Base-by-base conservation (phyloP, 2,329 filamentous ascomycete species). In the Aspergillus sp. region DNA sequence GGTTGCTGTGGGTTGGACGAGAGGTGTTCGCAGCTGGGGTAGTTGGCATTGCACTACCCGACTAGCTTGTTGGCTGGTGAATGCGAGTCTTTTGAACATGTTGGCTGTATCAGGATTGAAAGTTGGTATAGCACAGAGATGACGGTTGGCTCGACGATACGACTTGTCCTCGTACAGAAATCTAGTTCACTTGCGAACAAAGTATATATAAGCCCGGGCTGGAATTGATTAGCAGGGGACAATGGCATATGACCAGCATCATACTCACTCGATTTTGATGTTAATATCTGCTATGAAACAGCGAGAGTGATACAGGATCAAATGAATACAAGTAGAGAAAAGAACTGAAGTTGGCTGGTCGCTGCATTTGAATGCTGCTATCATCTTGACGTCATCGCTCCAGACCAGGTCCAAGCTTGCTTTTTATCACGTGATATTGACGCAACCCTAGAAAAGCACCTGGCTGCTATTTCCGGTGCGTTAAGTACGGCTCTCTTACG, bases 61-160 rank as follows among this genome's bases (percentile, higher is more conserved):
- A 53, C 15, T 32, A 15, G 44, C 44, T 13, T 45, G 42, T 22
- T 49, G 49, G 44, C 38, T 35, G 33, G 47, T 23, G 19, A 46
- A 47, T 10, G 46, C 33, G 42, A 53, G 19, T 30, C 42, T 23
- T 32, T 47, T 47, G 5, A 51, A n/a, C 38, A 51, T 43, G 6
- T 9, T 43, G 13, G 13, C 22, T 43, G 9, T 20, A 22, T 22
- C 20, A 4, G 20, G 37, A 17, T 33, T 10, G 7, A 12, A 17
- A 37, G 7, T n/a, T 37, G 5, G n/a, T 7, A 19, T 15, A 17
- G n/a, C 17, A 17, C 33, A n/a, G n/a, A n/a, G 15, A n/a, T n/a
- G 33, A 35, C 15, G 33, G 33, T n/a, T 35, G n/a, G 7, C 25
- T 30, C 25, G 25, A 30, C 25, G 25, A 30, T 12, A 30, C 10